A percentile compares a stretch with the other conserved stretches of the same genome.
Evolutionary conservation across 2,329 filamentous ascomycete species (phyloP).

Genomic region (Thelonectria olida): DNA sequence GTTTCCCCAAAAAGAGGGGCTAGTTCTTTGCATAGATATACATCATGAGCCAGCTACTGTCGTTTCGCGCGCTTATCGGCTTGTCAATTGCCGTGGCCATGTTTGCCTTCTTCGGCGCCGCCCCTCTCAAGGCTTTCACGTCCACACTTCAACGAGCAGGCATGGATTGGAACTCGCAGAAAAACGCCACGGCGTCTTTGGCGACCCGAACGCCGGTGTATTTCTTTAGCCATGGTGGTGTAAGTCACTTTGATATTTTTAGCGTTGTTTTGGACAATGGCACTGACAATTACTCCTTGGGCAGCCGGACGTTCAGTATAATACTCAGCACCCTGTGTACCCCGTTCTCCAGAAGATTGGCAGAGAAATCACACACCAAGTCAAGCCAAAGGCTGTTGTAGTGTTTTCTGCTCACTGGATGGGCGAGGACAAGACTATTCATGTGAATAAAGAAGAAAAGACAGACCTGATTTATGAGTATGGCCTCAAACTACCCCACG

Average conservation of each 20-base stretch:
- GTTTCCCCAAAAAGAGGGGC: background rate
- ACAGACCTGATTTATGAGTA: constrained; percentile 77
- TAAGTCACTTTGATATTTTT: constrained; percentile 40
- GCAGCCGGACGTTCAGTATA: constrained; percentile 73
- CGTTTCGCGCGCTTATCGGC: constrained; percentile 32
- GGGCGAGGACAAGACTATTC: constrained; percentile 61
- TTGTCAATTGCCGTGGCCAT: constrained; percentile 35
- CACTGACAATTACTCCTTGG: background rate
- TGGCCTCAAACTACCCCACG: background rate
- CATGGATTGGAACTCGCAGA: constrained; percentile 25
- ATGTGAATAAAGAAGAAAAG: constrained; percentile 72
- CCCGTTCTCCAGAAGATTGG: constrained; percentile 71
- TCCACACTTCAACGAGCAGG: constrained; percentile 35
- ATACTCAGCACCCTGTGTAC: constrained; percentile 75
- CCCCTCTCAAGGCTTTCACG: constrained; percentile 33
- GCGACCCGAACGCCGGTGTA: constrained; percentile 51
- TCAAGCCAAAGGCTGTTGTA: constrained; percentile 77
- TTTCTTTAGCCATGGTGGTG: constrained; percentile 61
- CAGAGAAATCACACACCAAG: constrained; percentile 73
- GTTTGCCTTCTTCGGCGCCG: constrained; percentile 33
- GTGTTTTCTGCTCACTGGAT: constrained; percentile 85
- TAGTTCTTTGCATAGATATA: background rate
- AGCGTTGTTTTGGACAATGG: background rate
- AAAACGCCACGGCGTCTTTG: constrained; percentile 14
- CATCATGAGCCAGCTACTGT: constrained; percentile 34